Evolutionary conservation across 2,329 filamentous ascomycete species (phyloP), one percentile per base, ranked within the genome.

Genomic region (Ascocoryne sarcoides): DNA sequence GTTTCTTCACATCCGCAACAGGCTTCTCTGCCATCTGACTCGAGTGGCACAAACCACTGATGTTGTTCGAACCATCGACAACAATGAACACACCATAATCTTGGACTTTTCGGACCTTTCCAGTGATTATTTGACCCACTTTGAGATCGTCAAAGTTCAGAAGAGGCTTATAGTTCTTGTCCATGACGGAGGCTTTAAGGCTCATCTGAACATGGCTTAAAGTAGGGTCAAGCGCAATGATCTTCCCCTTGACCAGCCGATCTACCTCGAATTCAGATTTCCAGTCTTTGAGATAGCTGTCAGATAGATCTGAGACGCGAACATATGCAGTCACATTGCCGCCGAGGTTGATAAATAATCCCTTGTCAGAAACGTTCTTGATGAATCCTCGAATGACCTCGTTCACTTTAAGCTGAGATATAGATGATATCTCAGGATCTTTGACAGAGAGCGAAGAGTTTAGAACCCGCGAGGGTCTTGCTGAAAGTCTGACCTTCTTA

Each of bases 51-150:
- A 98, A 73, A 46, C 92, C 92, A 52, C 90, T 94, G 47, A 98
- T 78, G 52, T 94, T 94, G 40, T 76, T 72, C 4, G 89, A 93
- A 45, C 83, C 79, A 60, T 95, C 87, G 15, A 98, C 69, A 32
- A 93, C 76, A 52, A 98, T 84, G 61, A 98, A 98, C 4, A 90
- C 90, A 49, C 92, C 92, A 60, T 89, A 98, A 21, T 95, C 84
- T 57, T 94, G 86, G 2, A 96, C 88, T 63, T 93, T 95, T 54
- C 89, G 82, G 41, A 98, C 78, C 58, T 86, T 94, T 36, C 89
- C 92, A 10, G 85, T 94, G 23, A 98, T 74, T 21, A 88, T 67
- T 61, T 94, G 84, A 5, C 88, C 89, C 46, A 75, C 67, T 57
- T 82, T 77, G 42, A 96, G 68, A 51, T 94, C 85, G n/a, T 72